Percentiles rank a stretch among this genome's conserved stretches.
These are phyloP conservation scores for Aureobasidium vineae DNA, from an alignment of 2,329 filamentous ascomycete species.

Conservation along the genomic window DNA sequence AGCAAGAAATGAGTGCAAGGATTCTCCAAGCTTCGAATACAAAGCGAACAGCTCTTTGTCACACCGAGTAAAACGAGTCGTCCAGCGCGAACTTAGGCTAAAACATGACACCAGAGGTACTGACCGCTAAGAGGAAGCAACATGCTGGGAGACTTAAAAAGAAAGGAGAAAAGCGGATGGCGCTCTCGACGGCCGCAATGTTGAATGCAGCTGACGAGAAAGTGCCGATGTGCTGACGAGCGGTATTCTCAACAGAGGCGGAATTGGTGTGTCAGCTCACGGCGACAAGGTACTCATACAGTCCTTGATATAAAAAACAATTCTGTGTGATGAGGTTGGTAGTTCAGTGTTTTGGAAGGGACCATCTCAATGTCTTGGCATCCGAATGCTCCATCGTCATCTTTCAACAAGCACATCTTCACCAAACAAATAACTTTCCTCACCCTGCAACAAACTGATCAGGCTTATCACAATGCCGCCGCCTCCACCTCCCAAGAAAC, in stretches of 20 bases:
- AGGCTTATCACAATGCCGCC: not conserved
- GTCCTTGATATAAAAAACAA: no score
- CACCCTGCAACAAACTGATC: not conserved
- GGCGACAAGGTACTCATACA: not conserved
- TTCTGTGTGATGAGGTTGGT: not conserved
- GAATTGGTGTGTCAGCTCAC: not conserved
- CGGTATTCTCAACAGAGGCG: not conserved
- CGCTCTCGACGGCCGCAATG: not conserved
- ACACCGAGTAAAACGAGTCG: not conserved
- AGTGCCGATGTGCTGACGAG: not conserved
- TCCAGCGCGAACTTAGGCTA: no score
- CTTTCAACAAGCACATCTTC: not conserved
- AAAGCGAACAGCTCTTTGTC: not conserved
- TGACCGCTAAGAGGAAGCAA: not conserved
- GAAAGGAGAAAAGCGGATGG: no score
- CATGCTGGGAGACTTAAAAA: not conserved
- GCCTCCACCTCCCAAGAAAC: slow-evolving; percentile 66
- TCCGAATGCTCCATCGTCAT: not conserved
- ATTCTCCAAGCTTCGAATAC: not conserved
- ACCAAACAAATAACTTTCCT: not conserved
- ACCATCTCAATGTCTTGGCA: not conserved
- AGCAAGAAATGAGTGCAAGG: not conserved
- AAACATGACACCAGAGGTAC: not conserved
- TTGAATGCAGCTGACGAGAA: not conserved
- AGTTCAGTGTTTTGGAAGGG: not conserved